phyloP scores from a whole-genome alignment of 2,329 filamentous ascomycete genomes.

The Hirsutella minnesotensis region DNA sequence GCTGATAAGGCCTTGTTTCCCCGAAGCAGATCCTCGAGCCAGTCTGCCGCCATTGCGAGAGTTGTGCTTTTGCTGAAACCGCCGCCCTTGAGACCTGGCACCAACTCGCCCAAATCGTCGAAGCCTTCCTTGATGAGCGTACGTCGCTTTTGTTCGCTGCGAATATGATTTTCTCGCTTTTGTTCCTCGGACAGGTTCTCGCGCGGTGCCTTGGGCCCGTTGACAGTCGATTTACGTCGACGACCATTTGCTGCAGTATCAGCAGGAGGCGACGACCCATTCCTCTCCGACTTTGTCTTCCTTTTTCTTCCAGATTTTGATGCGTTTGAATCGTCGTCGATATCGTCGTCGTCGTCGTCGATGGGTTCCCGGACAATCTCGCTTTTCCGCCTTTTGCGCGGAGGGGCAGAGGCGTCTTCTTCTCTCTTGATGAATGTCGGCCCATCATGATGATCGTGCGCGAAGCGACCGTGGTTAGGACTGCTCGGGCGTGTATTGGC shows the following conservation, averaged over 20 bases:
- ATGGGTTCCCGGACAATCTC: slow-evolving; percentile 30
- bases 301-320: slow-evolving; percentile 28
- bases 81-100: slow-evolving; percentile 61
- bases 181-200: slow-evolving; percentile 73
- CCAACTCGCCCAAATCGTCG: slow-evolving; percentile 63
- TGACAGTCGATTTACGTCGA: slow-evolving; percentile 36
- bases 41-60: slow-evolving; percentile 63
- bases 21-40: slow-evolving; percentile 59
- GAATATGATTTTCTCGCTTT: slow-evolving; percentile 77
- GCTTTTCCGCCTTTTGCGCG: slow-evolving; percentile 44
- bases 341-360: slow-evolving; percentile 30
- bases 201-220: slow-evolving; percentile 33
- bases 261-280: slow-evolving; percentile 18
- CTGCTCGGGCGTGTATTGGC: slow-evolving; percentile 48
- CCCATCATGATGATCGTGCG: slow-evolving; percentile 8
- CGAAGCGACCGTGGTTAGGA: slow-evolving; percentile 23
- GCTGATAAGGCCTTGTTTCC: slow-evolving; percentile 52
- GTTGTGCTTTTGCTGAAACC: slow-evolving; percentile 77
- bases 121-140: slow-evolving; percentile 75
- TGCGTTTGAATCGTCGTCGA: slow-evolving; percentile 22
- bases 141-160: slow-evolving; percentile 76
- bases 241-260: slow-evolving; percentile 27
- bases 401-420: slow-evolving; percentile 27
- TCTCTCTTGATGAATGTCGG: slow-evolving; percentile 16
- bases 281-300: slow-evolving; percentile 33